Percentiles rank a stretch among this genome's conserved stretches.
phyloP scores from a whole-genome alignment of 176 grass and related monocot species.

The Paspalum notatum region DNA sequence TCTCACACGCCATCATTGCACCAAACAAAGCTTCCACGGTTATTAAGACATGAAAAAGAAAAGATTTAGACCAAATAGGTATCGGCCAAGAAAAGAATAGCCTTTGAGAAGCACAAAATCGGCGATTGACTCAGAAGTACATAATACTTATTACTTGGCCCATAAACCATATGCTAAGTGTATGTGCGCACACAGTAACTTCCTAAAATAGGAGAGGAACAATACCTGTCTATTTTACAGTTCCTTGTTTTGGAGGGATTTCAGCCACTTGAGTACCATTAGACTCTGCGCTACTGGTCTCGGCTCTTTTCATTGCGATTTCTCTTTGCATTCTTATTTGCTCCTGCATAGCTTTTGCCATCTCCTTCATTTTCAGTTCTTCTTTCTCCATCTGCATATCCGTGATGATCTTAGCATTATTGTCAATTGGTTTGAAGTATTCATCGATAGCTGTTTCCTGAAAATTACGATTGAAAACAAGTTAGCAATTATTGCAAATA shows the following conservation, averaged over 20 bases:
- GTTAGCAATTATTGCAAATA: slow-evolving; percentile 12
- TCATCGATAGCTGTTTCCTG: slow-evolving; percentile 89
- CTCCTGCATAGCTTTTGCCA: slow-evolving; percentile 67
- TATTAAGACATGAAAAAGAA: background rate
- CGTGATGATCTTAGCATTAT: slow-evolving; percentile 67
- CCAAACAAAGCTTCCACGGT: background rate
- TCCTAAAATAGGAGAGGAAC: background rate
- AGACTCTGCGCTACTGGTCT: slow-evolving; percentile 28
- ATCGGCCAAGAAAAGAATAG: background rate
- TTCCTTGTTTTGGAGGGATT: slow-evolving; percentile 41
- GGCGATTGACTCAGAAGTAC: background rate
- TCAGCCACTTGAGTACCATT: slow-evolving; percentile 23
- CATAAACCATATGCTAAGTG: background rate
- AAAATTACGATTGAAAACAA: slow-evolving; percentile 26
- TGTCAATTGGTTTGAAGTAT: slow-evolving; percentile 90
- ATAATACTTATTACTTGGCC: slow-evolving; percentile 30
- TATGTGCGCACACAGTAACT: background rate
- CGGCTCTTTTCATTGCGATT: slow-evolving; percentile 43
- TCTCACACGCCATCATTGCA: background rate
- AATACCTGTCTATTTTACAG: slow-evolving; percentile 27
- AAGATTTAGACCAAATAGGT: background rate
- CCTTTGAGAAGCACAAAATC: background rate
- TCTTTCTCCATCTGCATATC: slow-evolving; percentile 92
- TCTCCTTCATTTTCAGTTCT: slow-evolving; percentile 70
- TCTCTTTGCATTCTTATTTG: slow-evolving; percentile 73